phyloP scores from a whole-genome alignment of 2,329 filamentous ascomycete genomes.

The Ascocoryne sarcoides region DNA sequence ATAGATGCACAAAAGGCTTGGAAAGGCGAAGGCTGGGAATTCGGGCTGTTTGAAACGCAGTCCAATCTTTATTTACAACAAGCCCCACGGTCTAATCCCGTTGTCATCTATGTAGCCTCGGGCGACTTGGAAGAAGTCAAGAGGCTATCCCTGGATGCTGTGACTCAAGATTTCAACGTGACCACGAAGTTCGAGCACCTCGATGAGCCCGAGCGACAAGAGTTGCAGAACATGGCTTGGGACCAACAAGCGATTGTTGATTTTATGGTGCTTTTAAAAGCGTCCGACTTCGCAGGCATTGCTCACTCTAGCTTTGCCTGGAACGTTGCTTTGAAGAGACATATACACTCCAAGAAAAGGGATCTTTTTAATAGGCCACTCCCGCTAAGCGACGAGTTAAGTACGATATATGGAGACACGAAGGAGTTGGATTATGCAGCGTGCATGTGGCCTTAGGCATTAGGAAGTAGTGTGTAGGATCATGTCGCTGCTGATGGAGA shows the following conservation, averaged over 20 bases:
- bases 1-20: slow-evolving; percentile 17
- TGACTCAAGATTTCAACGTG: slow-evolving; percentile 30
- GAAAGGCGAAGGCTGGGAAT: slow-evolving; percentile 13
- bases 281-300: slow-evolving; percentile 34
- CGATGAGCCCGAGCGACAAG: slow-evolving; percentile 24
- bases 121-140: slow-evolving; percentile 32
- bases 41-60: slow-evolving; percentile 24
- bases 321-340: slow-evolving; percentile 33
- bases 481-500: no score
- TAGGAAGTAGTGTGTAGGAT: no score
- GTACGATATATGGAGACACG: slow-evolving; percentile 16
- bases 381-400: slow-evolving; percentile 21
- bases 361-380: slow-evolving; percentile 17
- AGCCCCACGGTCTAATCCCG: slow-evolving; percentile 20
- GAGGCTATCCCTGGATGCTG: slow-evolving; percentile 30
- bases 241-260: slow-evolving; percentile 42
- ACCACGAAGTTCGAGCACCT: slow-evolving; percentile 36
- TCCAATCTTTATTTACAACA: slow-evolving; percentile 30
- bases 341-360: slow-evolving; percentile 11
- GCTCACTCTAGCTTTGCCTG: slow-evolving; percentile 38
- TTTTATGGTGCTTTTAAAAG: slow-evolving; percentile 39
- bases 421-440: slow-evolving; percentile 16
- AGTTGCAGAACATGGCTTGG: slow-evolving; percentile 32
- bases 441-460: slow-evolving; percentile 24
- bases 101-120: slow-evolving; percentile 35